Evolutionary conservation across 2,329 filamentous ascomycete species (phyloP).

Genomic region (Cladosporium sp.): DNA sequence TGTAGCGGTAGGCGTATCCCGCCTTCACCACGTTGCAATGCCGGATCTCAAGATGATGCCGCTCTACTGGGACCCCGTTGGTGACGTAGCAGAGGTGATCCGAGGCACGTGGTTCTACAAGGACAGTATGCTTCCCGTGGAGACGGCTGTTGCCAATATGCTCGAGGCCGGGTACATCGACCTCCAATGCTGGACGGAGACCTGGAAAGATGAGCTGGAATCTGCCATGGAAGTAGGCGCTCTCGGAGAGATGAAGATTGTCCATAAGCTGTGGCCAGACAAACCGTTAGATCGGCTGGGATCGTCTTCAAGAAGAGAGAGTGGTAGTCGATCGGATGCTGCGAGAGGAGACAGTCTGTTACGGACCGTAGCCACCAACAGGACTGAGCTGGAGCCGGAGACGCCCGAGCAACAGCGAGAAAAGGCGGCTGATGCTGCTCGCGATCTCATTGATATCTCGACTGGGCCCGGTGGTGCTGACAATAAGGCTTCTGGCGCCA

Average conservation of each 20-base stretch:
- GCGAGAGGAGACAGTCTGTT: constrained; percentile 17
- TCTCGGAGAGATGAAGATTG: constrained; percentile 83
- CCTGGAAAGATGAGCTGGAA: constrained; percentile 84
- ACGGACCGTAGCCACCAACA: constrained; percentile 21
- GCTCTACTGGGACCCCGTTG: constrained; percentile 94
- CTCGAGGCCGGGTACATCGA: constrained; percentile 87
- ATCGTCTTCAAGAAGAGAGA: neutral
- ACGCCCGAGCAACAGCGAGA: constrained; percentile 39
- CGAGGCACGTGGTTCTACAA: constrained; percentile 96
- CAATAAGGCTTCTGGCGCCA: constrained; percentile 42
- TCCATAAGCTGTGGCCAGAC: constrained; percentile 74
- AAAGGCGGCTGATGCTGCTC: constrained; percentile 38
- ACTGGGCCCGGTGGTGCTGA: constrained; percentile 40
- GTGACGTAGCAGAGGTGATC: constrained; percentile 75
- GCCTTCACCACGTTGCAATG: constrained; percentile 80
- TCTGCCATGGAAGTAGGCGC: constrained; percentile 88
- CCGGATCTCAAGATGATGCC: constrained; percentile 80
- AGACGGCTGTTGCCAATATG: constrained; percentile 79
- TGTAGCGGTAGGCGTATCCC: constrained; percentile 82
- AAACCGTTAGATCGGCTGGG: constrained; percentile 41
- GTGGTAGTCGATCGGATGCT: constrained; percentile 12
- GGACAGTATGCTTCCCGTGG: constrained; percentile 87
- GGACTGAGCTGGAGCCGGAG: constrained; percentile 30
- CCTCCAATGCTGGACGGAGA: constrained; percentile 80
- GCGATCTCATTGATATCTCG: constrained; percentile 44